phyloP scores from a whole-genome alignment of 208 protist species.

The Crithidia mellificae region DNA sequence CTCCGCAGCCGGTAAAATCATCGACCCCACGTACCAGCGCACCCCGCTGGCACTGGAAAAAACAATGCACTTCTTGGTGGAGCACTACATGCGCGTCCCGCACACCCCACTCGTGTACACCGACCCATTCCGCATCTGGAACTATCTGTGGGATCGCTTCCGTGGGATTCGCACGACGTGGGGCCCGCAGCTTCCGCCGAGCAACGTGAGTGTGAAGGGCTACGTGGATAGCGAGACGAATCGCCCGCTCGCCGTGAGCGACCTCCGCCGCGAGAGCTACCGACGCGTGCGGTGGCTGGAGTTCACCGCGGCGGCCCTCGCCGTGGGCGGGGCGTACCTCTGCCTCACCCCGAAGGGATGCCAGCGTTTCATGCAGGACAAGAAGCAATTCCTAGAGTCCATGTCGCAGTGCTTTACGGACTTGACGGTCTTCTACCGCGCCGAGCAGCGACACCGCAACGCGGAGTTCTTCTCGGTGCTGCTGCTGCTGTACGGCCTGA shows the following conservation, averaged over 20 bases:
- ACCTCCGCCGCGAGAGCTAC: conserved; percentile 39
- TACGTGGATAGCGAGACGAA: conserved; percentile 29
- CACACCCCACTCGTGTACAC: conserved; percentile 63
- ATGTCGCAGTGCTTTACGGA: conserved; percentile 88
- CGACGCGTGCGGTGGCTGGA: conserved; percentile 78
- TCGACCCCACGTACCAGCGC: conserved; percentile 53
- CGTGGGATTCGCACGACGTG: conserved; percentile 81
- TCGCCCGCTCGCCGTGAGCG: conserved; percentile 3
- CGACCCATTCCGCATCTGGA: conserved; percentile 74
- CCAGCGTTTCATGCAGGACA: conserved; percentile 66
- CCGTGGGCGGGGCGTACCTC: conserved; percentile 62
- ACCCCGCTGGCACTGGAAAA: conserved; percentile 77
- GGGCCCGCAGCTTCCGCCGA: conserved; percentile 58
- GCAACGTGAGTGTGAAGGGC: conserved; percentile 29
- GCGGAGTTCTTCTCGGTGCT: conserved; percentile 81
- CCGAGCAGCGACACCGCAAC: conserved; percentile 59
- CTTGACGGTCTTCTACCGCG: conserved; percentile 71
- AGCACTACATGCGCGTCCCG: conserved; percentile 77
- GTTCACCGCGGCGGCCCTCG: conserved; percentile 79
- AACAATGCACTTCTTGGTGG: conserved; percentile 84
- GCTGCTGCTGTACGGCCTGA: conserved; percentile 80
- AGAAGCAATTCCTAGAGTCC: conserved; percentile 85
- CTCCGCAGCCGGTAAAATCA: conserved; percentile 63
- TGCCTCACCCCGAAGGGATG: conserved; percentile 66
- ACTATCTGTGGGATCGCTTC: conserved; percentile 83